Conservation (phyloP, 805 yeast species). For the Nakazawaea pomicola region DNA sequence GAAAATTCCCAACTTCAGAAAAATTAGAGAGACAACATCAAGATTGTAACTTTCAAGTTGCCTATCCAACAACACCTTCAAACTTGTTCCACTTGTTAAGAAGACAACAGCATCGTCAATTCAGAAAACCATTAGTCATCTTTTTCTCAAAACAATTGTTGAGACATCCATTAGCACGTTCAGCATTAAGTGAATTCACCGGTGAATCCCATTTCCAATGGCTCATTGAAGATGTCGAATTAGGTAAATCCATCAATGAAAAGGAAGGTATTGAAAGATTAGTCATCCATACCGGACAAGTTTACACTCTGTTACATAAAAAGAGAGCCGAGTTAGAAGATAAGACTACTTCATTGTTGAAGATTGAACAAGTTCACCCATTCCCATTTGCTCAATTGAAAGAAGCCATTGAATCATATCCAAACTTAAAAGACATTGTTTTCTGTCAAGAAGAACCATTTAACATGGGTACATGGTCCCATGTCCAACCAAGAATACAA, state of each 20-base stretch:
- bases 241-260: constrained; percentile 69
- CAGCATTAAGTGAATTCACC: constrained; percentile 75
- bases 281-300: constrained; percentile 88
- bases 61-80: constrained; percentile 97
- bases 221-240: constrained; percentile 89
- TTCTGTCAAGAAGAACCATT: constrained; percentile 99
- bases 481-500: constrained; percentile 74
- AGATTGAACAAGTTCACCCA: constrained; percentile 94
- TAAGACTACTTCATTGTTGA: constrained; percentile 82
- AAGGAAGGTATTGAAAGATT: constrained; percentile 86
- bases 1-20: constrained; percentile 85
- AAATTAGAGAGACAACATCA: constrained; percentile 96
- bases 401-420: constrained; percentile 75
- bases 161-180: constrained; percentile 97
- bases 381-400: constrained; percentile 96
- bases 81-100: constrained; percentile 93
- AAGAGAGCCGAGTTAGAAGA: constrained; percentile 74
- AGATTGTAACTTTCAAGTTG: constrained; percentile 97
- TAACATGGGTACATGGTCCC: constrained; percentile 91
- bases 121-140: constrained; percentile 84
- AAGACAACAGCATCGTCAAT: constrained; percentile 99
- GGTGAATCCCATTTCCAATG: constrained; percentile 92
- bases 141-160: constrained; percentile 91
- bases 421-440: constrained; percentile 80
- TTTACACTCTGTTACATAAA: constrained; percentile 86